Base-by-base conservation (phyloP, 192 early-diverging fungal species). In the Mortierella hygrophila region DNA sequence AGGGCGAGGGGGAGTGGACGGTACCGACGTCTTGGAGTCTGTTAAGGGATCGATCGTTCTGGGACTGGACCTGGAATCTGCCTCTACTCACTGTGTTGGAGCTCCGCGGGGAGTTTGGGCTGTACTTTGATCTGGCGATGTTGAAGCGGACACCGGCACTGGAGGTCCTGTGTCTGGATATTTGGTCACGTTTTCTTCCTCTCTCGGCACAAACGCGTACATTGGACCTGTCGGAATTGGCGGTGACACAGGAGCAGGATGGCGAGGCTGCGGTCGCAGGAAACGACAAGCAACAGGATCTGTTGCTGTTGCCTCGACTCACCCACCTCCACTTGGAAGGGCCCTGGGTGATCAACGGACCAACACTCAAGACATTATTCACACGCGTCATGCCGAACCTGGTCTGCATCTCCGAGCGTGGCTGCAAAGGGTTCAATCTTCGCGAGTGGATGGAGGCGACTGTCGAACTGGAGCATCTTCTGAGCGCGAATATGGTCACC, bases 361-460 rank as follows among this genome's bases (percentile, higher is more conserved):
- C 52, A 38, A 38, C 46, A 2, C 49, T 75, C 37, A 55, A 54
- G 29, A 54, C 15, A 26, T 16, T 75, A 16, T 75, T 75, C 35
- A 21, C 35, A 35, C 29, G 26, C 10, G 73, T 75, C 47, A 75
- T 54, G 46, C 73, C 73, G 11, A 75, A 75, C 47, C 73, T 75
- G 32, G 37, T 26, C 6, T 49, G 73, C 32, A 57, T 75, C 49
- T 75, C 47, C 9, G 73, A 55, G 26, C 5, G 26, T 55, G 73
- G 73, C 16, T 35, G 26, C 6, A 32, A 55, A 32, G 35, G 32
- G 0, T 54, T 54, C 32, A 1, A 75, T 55, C 73, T 65, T 65
- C 46, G 13, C 13, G 73, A 49, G 18, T 75, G 73, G 73, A 75
- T 75, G n/a, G 11, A 75, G 20, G 26, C 52, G 26, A 75, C 73